A percentile compares a stretch with the other conserved stretches of the same genome.
phyloP scores from a whole-genome alignment of 805 yeast genomes.

The Debaryomyces maramus region DNA sequence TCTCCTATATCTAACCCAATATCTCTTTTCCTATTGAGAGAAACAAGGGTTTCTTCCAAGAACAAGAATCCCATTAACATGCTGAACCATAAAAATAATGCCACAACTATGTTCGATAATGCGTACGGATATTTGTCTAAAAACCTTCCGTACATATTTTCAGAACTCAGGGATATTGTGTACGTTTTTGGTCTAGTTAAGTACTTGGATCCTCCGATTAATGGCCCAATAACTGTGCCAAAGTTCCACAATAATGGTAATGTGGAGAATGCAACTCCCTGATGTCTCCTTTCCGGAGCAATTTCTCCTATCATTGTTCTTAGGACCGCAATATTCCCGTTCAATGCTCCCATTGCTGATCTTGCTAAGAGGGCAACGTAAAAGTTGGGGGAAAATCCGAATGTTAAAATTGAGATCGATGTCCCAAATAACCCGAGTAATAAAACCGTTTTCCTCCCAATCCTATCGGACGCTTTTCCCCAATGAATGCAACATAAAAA shows the following conservation, averaged over 20 bases:
- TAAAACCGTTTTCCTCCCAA: conserved; percentile 58
- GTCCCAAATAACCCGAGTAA: conserved; percentile 55
- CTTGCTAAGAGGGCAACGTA: conserved; percentile 55
- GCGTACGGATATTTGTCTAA: conserved; percentile 37
- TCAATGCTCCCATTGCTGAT: conserved; percentile 53
- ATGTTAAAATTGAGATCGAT: conserved; percentile 43
- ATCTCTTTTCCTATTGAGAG: conserved; percentile 23
- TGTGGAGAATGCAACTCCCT: conserved; percentile 61
- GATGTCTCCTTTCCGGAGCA: conserved; percentile 55
- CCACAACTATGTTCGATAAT: conserved; percentile 36
- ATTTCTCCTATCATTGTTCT: conserved; percentile 63
- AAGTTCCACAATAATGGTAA: conserved; percentile 62
- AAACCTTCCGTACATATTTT: conserved; percentile 25
- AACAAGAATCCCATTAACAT: conserved; percentile 33
- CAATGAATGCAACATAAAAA: conserved; percentile 58
- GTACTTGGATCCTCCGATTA: conserved; percentile 52
- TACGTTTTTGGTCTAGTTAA: conserved; percentile 44
- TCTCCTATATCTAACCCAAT: conserved; percentile 41
- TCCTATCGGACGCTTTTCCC: conserved; percentile 55
- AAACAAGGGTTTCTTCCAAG: conserved; percentile 38
- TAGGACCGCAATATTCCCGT: conserved; percentile 66
- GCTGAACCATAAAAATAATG: conserved; percentile 24
- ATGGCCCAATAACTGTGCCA: conserved; percentile 62
- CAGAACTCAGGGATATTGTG: not conserved
- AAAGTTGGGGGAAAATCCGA: conserved; percentile 56